phyloP scores from a whole-genome alignment of 2,329 filamentous ascomycete species.

The Diaporthe batatas region DNA sequence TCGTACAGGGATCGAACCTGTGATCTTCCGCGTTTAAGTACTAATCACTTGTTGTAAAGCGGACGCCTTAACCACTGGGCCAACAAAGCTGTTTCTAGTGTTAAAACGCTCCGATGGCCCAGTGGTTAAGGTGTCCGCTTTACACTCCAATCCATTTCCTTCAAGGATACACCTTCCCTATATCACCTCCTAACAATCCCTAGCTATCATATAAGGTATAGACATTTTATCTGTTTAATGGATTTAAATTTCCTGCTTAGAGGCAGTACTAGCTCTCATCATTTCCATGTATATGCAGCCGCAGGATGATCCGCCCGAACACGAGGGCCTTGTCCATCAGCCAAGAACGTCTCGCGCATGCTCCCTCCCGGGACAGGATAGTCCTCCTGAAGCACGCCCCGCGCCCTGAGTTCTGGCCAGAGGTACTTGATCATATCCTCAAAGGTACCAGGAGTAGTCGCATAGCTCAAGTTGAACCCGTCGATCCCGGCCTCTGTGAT shows the following conservation, averaged over 20 bases:
- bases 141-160: too few species aligned
- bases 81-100: too few species aligned
- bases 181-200: too few species aligned
- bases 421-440: conserved; percentile 41
- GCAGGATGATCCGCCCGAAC: conserved; percentile 17
- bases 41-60: conserved; percentile 48
- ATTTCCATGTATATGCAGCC: background rate
- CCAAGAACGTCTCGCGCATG: conserved; percentile 26
- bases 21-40: conserved; percentile 48
- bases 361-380: conserved; percentile 44
- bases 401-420: conserved; percentile 46
- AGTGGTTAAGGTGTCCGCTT: conserved; percentile 53
- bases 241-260: too few species aligned
- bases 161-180: too few species aligned
- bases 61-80: conserved; percentile 53
- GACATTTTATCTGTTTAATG: too few species aligned
- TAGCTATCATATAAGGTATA: too few species aligned
- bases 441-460: conserved; percentile 36
- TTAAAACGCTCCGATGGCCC: too few species aligned
- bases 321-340: conserved; percentile 12
- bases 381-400: conserved; percentile 41
- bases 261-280: too few species aligned
- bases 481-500: conserved; percentile 41
- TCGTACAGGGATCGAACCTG: conserved; percentile 53
- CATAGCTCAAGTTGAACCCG: conserved; percentile 43